Percentiles rank a stretch among this genome's conserved stretches.
These are phyloP conservation scores for Rhypophila decipiens DNA, from an alignment of 495 filamentous ascomycete species.

Conservation along the genomic window DNA sequence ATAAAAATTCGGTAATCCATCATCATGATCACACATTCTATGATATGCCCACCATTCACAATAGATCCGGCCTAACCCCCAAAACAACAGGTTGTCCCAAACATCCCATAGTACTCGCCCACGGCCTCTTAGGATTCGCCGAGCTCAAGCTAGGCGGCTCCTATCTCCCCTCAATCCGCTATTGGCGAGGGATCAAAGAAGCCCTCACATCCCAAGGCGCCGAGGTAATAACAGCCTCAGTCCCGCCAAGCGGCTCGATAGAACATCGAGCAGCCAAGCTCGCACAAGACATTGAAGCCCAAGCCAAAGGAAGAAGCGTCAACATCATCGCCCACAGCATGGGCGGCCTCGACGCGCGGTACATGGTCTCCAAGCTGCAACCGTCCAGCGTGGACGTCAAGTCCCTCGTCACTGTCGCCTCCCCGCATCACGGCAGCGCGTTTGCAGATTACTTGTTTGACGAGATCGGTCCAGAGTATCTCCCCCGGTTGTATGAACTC, in stretches of 20 bases:
- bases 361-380: slow-evolving; percentile 78
- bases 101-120: slow-evolving; percentile 74
- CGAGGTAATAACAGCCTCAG: slow-evolving; percentile 73
- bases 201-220: slow-evolving; percentile 64
- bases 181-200: slow-evolving; percentile 88
- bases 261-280: slow-evolving; percentile 67
- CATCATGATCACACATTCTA: not conserved
- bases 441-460: slow-evolving; percentile 82
- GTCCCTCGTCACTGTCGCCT: slow-evolving; percentile 82
- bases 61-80: no score
- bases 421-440: slow-evolving; percentile 76
- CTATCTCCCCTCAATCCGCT: slow-evolving; percentile 70
- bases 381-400: slow-evolving; percentile 60
- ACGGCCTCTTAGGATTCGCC: slow-evolving; percentile 88
- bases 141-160: slow-evolving; percentile 67
- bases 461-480: slow-evolving; percentile 52
- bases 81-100: slow-evolving; percentile 48
- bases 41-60: no score
- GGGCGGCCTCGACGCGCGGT: slow-evolving; percentile 82
- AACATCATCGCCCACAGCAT: slow-evolving; percentile 80
- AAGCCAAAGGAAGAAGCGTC: slow-evolving; percentile 65
- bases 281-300: slow-evolving; percentile 54
- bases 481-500: slow-evolving; percentile 65
- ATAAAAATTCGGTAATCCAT: no score
- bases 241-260: slow-evolving; percentile 74